Conservation (phyloP, 2,329 filamentous ascomycete genomes). For the Botrytis pseudocinerea region DNA sequence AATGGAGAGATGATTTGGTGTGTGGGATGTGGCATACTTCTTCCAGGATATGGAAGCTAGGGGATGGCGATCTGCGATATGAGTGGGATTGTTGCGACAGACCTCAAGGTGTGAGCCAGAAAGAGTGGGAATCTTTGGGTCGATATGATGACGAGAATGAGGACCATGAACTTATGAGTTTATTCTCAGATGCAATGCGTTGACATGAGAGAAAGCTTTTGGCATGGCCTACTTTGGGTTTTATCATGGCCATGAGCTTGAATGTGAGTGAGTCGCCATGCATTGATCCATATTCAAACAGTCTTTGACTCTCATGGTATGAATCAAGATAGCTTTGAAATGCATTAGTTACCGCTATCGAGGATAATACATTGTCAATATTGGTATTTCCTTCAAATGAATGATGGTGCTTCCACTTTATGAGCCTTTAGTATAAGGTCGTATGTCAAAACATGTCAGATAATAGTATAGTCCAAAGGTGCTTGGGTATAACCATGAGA, state of each 20-base stretch:
- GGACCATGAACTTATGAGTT: not conserved
- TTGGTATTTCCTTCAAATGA: not conserved
- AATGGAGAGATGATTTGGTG: slow-evolving; percentile 47
- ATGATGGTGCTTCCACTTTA: not conserved
- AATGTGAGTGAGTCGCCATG: not conserved
- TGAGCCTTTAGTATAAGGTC: not conserved
- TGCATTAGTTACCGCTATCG: not conserved
- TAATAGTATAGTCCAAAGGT: not conserved
- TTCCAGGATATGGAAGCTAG: slow-evolving; percentile 42
- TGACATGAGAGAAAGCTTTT: not conserved
- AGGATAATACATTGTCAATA: not conserved
- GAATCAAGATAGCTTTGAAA: not conserved
- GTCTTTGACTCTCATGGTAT: not conserved
- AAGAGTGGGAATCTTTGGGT: not conserved
- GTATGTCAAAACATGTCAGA: not conserved
- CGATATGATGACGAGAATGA: not conserved
- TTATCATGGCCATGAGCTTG: not conserved
- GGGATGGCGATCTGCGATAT: not conserved
- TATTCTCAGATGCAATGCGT: not conserved
- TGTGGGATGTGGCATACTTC: slow-evolving; percentile 83
- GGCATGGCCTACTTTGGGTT: not conserved
- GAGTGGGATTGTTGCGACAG: not conserved
- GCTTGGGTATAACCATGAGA: not conserved
- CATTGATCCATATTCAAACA: not conserved
- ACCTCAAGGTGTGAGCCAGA: not conserved